Base-by-base conservation (phyloP, 352 stramenopile species). In the Globisporangium orthogonon region DNA sequence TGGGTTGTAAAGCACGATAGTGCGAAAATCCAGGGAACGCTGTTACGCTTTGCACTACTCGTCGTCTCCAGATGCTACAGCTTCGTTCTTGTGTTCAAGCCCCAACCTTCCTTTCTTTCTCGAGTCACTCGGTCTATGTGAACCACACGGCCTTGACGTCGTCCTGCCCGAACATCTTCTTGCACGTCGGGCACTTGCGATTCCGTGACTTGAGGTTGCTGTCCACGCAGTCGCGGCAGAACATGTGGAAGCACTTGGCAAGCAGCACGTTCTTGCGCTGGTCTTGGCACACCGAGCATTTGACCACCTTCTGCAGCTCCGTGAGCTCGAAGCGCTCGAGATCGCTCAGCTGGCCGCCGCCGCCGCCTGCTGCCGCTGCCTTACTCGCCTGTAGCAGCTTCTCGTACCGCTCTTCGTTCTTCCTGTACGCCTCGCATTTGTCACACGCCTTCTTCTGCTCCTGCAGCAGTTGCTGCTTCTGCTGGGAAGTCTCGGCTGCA, bases 121-220 rank as follows among this genome's bases (percentile, higher is more conserved):
- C 37, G 23, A 23, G 23, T 17, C 31, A 28, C n/a, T 30, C 43
- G 31, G n/a, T 37, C 64, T 87, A 94, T 50, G 84, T 90, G 61
- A 89, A 86, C 80, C 81, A 95, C 15, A 91, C 82, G 28, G 62
- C 70, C 67, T 95, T 95, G 56, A 95, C 76, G 50, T 95, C 85
- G 62, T 95, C 85, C 53, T 93, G 83, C 40, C 85, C 85, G 71
- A 91, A 95, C 85, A 95, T 95, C 71, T 91, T 92, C 67, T 93
- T 95, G 77, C 85, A 95, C 40, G 81, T 93, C 15, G 85, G 85
- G 56, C 85, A 95, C 69, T 95, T 95, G 66, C 85, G 83, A 69
- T 95, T 95, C 62, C 85, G 83, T 30, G 83, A 87, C 70, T 89
- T 90, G 59, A 95, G 74, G 54, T 95, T 95, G 65, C 67, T 89